These are phyloP conservation scores for Arthrobotrys entomopaga DNA, from an alignment of 2,329 filamentous ascomycete species.

Conservation along the genomic window DNA sequence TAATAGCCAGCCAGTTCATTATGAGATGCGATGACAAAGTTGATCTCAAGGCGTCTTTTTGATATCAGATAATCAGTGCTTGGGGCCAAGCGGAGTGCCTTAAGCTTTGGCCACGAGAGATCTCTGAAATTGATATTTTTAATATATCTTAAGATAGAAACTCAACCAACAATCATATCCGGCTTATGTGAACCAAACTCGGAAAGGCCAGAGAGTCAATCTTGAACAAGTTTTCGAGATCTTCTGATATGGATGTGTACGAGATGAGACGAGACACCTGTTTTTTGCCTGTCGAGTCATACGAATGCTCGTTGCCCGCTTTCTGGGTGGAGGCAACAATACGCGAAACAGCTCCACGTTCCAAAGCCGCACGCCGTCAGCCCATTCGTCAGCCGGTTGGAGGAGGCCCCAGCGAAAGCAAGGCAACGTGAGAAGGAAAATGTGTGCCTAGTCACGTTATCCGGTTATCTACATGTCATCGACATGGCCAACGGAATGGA, in stretches of 20 bases:
- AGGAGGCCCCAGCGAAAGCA: conserved; percentile 39
- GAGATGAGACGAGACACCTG: not conserved
- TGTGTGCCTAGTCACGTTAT: conserved; percentile 32
- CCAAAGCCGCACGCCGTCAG: conserved; percentile 26
- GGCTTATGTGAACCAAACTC: too few species aligned
- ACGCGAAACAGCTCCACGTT: conserved; percentile 18
- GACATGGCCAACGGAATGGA: not conserved
- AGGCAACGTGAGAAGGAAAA: not conserved
- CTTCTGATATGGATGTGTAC: too few species aligned
- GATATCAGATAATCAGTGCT: too few species aligned
- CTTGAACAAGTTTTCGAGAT: too few species aligned
- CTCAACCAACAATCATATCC: too few species aligned
- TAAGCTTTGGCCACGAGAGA: too few species aligned
- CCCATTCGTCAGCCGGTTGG: conserved; percentile 38
- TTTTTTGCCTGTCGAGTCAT: not conserved
- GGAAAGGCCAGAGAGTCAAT: too few species aligned
- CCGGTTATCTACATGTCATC: conserved; percentile 13
- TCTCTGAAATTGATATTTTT: too few species aligned
- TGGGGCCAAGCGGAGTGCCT: too few species aligned
- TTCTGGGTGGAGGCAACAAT: not conserved
- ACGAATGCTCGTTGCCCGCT: conserved; percentile 8
- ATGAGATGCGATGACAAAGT: too few species aligned
- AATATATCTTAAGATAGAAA: too few species aligned
- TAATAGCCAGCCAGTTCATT: too few species aligned
- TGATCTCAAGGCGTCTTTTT: not conserved